These are phyloP conservation scores for Mucor indicus DNA, from an alignment of 371 early-diverging fungal genomes.

Conservation along the genomic window DNA sequence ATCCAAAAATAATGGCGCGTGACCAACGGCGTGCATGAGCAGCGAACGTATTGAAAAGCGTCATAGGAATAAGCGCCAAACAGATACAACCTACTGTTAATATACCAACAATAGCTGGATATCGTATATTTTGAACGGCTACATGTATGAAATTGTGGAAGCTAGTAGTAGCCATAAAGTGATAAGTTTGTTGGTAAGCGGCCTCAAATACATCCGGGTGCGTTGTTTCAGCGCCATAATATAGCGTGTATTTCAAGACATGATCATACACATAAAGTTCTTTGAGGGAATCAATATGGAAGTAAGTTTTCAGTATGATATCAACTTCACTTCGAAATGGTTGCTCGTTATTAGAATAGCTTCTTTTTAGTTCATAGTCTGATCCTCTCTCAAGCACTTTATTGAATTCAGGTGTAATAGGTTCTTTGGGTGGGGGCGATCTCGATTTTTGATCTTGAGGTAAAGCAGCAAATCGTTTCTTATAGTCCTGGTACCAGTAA, in stretches of 20 bases:
- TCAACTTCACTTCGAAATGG: constrained; percentile 18
- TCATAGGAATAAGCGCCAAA: constrained; percentile 4
- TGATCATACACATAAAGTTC: constrained; percentile 3
- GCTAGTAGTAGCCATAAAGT: constrained; percentile 4
- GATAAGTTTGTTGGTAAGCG: constrained; percentile 9
- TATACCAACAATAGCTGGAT: constrained; percentile 3
- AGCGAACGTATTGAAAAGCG: constrained; percentile 8
- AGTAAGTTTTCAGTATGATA: constrained; percentile 8
- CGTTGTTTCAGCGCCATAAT: constrained; percentile 7
- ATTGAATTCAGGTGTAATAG: constrained; percentile 2
- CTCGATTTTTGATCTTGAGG: constrained; percentile 3
- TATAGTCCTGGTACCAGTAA: constrained; percentile 19
- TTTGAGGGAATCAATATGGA: constrained; percentile 12
- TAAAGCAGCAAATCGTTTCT: constrained; percentile 7
- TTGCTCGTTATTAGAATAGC: neutral
- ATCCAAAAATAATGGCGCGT: constrained; percentile 2
- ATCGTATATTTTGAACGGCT: constrained; percentile 14
- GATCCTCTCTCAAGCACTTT: neutral
- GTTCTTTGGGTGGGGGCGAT: constrained; percentile 11
- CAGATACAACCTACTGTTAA: constrained; percentile 1
- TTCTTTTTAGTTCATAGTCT: neutral
- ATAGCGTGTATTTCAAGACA: constrained; percentile 2
- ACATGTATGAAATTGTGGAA: constrained; percentile 15
- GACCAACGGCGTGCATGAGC: no score
- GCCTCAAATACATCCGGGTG: constrained; percentile 20